Evolutionary conservation across 495 filamentous ascomycete genomes (phyloP).

Genomic region (Neurospora sp.): DNA sequence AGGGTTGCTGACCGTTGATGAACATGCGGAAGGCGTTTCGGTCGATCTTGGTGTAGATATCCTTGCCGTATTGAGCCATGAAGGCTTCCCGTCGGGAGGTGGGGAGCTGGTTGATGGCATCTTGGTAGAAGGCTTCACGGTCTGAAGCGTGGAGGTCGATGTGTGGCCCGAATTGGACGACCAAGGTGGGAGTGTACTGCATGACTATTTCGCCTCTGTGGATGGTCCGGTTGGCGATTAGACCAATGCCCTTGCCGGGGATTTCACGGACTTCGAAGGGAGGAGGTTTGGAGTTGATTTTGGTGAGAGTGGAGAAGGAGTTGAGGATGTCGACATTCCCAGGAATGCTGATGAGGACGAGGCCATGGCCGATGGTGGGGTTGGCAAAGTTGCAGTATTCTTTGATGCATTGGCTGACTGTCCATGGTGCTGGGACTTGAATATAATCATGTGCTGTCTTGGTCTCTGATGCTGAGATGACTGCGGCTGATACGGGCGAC

Average conservation of each 20-base stretch:
- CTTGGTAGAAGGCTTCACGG: constrained; percentile 14
- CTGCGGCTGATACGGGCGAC: not conserved
- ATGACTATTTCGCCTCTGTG: constrained; percentile 29
- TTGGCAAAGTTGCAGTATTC: constrained; percentile 28
- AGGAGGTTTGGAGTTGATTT: not conserved
- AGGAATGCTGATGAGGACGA: constrained; percentile 23
- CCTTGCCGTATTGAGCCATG: constrained; percentile 24
- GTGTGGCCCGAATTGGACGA: constrained; percentile 21
- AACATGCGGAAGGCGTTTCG: constrained; percentile 32
- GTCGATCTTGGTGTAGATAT: constrained; percentile 24
- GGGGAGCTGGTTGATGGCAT: constrained; percentile 22
- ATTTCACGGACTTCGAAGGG: constrained; percentile 22
- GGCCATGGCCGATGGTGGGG: constrained; percentile 15
- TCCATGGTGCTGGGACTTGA: constrained; percentile 13
- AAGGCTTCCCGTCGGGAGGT: constrained; percentile 12
- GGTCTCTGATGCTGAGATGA: not conserved
- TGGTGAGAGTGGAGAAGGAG: constrained; percentile 1
- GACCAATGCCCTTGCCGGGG: constrained; percentile 28
- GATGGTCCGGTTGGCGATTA: constrained; percentile 31
- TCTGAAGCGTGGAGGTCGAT: not conserved
- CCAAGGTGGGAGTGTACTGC: constrained; percentile 18
- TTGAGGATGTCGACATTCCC: constrained; percentile 16
- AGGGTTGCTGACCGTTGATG: constrained; percentile 17
- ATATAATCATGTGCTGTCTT: not conserved
- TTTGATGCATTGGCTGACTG: constrained; percentile 25